phyloP scores from a whole-genome alignment of 768 basidiomycete species.

The Agrocybe chaxingu region DNA sequence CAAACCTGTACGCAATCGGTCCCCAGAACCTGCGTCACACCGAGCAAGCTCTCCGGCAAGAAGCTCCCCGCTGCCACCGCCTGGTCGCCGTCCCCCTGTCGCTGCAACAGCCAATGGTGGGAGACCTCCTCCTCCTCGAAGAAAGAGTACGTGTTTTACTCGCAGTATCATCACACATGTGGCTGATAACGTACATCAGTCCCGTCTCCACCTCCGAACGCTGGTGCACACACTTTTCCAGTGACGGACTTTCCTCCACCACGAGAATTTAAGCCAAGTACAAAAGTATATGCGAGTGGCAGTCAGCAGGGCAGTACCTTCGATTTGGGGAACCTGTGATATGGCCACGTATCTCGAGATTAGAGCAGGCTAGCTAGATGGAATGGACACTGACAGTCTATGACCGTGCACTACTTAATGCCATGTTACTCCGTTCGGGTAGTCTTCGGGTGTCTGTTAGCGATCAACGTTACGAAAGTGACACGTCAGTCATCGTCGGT shows the following conservation, averaged over 20 bases:
- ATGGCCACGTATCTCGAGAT: slow-evolving; percentile 6
- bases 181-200: slow-evolving; percentile 27
- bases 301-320: slow-evolving; percentile 71
- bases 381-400: background rate
- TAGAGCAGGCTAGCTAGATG: slow-evolving; percentile 2
- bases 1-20: slow-evolving; percentile 10
- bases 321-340: slow-evolving; percentile 42
- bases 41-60: slow-evolving; percentile 14
- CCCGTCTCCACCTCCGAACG: slow-evolving; percentile 53
- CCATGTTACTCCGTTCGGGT: background rate
- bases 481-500: slow-evolving; percentile 45
- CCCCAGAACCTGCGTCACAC: slow-evolving; percentile 14
- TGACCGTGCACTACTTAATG: background rate
- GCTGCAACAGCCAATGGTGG: slow-evolving; percentile 17
- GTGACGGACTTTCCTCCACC: slow-evolving; percentile 79
- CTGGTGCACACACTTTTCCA: slow-evolving; percentile 71
- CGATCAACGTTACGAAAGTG: slow-evolving; percentile 28
- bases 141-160: slow-evolving; percentile 45
- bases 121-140: slow-evolving; percentile 35
- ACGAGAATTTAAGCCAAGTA: slow-evolving; percentile 49
- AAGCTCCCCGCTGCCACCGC: slow-evolving; percentile 18
- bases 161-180: slow-evolving; percentile 7
- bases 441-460: slow-evolving; percentile 7
- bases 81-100: slow-evolving; percentile 15
- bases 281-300: slow-evolving; percentile 62